These are phyloP conservation scores for Serpula lacrymans DNA, from an alignment of 768 basidiomycete genomes.

Conservation along the genomic window DNA sequence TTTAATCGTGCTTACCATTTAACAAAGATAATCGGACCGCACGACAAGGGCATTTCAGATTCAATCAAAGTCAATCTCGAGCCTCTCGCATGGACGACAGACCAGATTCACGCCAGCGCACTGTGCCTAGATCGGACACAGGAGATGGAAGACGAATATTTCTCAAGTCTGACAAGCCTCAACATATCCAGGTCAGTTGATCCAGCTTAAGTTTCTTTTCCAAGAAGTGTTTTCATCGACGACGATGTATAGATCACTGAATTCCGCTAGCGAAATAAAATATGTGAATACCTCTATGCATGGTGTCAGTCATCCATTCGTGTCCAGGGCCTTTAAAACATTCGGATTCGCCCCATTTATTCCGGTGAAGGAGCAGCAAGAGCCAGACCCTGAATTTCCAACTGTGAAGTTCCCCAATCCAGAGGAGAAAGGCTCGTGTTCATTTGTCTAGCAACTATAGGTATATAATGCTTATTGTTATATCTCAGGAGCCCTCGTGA, in stretches of 20 bases:
- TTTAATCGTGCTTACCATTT: neutral
- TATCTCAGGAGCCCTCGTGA: conserved; percentile 46
- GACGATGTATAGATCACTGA: conserved; percentile 28
- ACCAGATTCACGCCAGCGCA: conserved; percentile 34
- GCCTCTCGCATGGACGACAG: conserved; percentile 43
- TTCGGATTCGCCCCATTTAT: conserved; percentile 60
- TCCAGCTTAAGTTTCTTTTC: neutral
- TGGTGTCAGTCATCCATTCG: conserved; percentile 74
- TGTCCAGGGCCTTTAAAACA: conserved; percentile 50
- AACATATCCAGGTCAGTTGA: conserved; percentile 14
- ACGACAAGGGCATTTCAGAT: conserved; percentile 72
- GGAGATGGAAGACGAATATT: conserved; percentile 59
- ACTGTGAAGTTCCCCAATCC: conserved; percentile 88
- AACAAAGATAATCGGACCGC: conserved; percentile 75
- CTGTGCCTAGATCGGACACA: conserved; percentile 56
- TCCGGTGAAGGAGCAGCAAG: conserved; percentile 61
- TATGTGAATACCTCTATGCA: conserved; percentile 93
- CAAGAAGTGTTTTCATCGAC: conserved; percentile 19
- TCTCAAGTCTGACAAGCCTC: conserved; percentile 35
- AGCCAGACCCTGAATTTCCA: conserved; percentile 82
- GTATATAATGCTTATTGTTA: conserved; percentile 18
- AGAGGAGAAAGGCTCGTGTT: conserved; percentile 72
- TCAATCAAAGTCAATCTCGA: conserved; percentile 61
- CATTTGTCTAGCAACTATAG: conserved; percentile 9
- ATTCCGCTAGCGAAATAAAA: conserved; percentile 37